Conservation (phyloP, 225 moss, liverwort and hornwort genomes). For the Straminergon stramineum region DNA sequence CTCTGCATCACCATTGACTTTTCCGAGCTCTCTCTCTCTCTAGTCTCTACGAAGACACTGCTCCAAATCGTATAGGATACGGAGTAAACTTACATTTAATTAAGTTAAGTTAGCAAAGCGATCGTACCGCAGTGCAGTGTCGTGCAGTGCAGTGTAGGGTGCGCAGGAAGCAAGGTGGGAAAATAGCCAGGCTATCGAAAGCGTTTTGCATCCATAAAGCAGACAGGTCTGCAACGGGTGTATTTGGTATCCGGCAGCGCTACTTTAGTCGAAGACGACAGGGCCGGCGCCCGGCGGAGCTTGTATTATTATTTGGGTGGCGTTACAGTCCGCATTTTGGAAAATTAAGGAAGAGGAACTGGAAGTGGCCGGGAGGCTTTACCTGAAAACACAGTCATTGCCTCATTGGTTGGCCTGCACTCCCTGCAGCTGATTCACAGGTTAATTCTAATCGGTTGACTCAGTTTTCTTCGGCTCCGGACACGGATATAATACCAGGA, state of each 20-base stretch:
- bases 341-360: background rate
- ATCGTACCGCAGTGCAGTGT: background rate
- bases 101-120: too few relatives aligned
- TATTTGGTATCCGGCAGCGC: background rate
- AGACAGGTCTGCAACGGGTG: conserved; percentile 4
- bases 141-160: background rate
- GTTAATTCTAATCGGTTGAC: background rate
- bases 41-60: background rate
- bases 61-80: background rate
- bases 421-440: background rate
- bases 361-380: background rate
- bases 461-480: background rate
- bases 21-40: background rate
- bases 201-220: background rate
- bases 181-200: background rate
- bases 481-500: background rate
- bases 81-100: too few relatives aligned
- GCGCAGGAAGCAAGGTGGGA: background rate
- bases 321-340: background rate
- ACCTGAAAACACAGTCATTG: background rate
- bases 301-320: background rate
- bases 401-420: background rate
- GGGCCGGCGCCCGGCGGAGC: too few relatives aligned
- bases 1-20: background rate
- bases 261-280: background rate